phyloP scores from a whole-genome alignment of 352 stramenopile species.

The Pythium biforme region DNA sequence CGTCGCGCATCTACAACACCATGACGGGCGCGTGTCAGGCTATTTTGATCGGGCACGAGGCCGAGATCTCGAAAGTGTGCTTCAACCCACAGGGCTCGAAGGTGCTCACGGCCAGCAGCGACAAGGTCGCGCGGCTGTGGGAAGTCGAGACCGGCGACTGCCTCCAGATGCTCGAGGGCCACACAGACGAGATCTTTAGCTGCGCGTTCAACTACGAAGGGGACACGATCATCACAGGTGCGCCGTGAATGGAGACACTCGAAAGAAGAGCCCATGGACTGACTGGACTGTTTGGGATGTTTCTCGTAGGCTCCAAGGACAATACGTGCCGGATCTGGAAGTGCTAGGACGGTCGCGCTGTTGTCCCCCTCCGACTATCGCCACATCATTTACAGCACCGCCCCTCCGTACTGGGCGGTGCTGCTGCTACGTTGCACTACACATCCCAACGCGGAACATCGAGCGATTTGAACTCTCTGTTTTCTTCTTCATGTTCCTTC shows the following conservation, averaged over 20 bases:
- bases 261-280: not conserved
- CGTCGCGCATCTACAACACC: slow-evolving; percentile 94
- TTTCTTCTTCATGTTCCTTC: no score
- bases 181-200: slow-evolving; percentile 97
- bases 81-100: slow-evolving; percentile 96
- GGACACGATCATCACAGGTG: slow-evolving; percentile 96
- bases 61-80: slow-evolving; percentile 94
- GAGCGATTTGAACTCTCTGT: no score
- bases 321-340: slow-evolving; percentile 87
- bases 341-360: slow-evolving; percentile 35
- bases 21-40: slow-evolving; percentile 94
- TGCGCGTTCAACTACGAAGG: slow-evolving; percentile 97
- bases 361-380: not conserved
- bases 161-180: slow-evolving; percentile 93
- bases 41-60: slow-evolving; percentile 95
- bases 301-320: slow-evolving; percentile 64
- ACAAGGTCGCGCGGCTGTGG: slow-evolving; percentile 94
- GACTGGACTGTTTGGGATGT: not conserved
- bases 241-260: slow-evolving; percentile 6
- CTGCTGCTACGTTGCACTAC: not conserved
- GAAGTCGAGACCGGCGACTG: slow-evolving; percentile 94
- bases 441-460: no score
- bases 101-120: slow-evolving; percentile 92
- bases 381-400: not conserved
- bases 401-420: no score